These are phyloP conservation scores for Vaccinium darrowii DNA, from an alignment of 148 eudicot genomes.

Conservation along the genomic window DNA sequence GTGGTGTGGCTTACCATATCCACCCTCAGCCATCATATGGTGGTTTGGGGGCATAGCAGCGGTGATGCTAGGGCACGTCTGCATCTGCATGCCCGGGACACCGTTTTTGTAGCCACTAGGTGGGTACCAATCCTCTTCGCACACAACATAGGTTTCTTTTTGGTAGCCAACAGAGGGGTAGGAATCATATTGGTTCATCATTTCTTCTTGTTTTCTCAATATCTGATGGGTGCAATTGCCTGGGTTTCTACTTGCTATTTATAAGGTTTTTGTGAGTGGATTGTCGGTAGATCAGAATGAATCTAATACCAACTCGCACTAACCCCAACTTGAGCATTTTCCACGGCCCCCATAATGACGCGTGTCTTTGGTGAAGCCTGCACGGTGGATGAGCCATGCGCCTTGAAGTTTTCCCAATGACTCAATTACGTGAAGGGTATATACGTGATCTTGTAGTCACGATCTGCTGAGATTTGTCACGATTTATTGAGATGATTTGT, in stretches of 20 bases:
- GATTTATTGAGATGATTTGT: not conserved
- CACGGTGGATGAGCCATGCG: not conserved
- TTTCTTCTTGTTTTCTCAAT: not conserved
- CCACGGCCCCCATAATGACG: not conserved
- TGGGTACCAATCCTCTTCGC: not conserved
- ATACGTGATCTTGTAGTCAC: not conserved
- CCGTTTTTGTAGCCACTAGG: not conserved
- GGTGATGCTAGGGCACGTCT: not conserved
- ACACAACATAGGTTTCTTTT: not conserved
- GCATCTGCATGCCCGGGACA: not conserved
- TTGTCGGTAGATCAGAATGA: not conserved
- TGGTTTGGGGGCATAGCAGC: not conserved
- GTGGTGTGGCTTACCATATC: not conserved
- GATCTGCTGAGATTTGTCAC: not conserved
- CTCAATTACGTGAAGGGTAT: not conserved
- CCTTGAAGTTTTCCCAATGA: not conserved
- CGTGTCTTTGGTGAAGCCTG: not conserved
- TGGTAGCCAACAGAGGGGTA: constrained; percentile 16
- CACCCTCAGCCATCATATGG: not conserved
- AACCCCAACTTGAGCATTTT: constrained; percentile 1
- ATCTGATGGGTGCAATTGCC: not conserved
- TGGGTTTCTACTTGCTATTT: not conserved
- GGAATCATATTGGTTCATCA: constrained; percentile 9
- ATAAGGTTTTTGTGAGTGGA: not conserved
- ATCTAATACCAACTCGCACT: not conserved